phyloP scores from a whole-genome alignment of 2,329 filamentous ascomycete species.

The Fusarium duplospermum region DNA sequence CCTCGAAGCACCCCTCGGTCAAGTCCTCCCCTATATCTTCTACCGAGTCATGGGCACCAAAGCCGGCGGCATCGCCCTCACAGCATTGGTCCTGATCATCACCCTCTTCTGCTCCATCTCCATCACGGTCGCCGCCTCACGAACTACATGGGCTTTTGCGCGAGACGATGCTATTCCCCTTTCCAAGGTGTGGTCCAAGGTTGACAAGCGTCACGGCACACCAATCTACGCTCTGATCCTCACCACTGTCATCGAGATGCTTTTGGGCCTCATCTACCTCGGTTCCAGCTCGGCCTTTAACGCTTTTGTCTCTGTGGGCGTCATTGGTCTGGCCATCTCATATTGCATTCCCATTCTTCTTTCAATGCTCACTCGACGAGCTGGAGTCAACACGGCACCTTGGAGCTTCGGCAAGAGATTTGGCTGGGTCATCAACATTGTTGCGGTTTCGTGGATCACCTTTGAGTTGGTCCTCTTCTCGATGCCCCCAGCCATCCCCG shows the following conservation, averaged over 20 bases:
- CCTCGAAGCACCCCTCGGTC: constrained; percentile 75
- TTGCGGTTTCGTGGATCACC: constrained; percentile 75
- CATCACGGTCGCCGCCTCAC: constrained; percentile 77
- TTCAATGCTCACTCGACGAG: constrained; percentile 72
- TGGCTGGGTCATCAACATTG: constrained; percentile 74
- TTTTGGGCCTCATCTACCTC: constrained; percentile 83
- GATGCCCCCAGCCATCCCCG: constrained; percentile 74
- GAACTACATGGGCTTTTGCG: constrained; percentile 81
- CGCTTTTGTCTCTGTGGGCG: constrained; percentile 82
- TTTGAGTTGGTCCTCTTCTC: constrained; percentile 81
- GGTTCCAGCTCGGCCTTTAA: constrained; percentile 81
- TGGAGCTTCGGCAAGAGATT: constrained; percentile 74
- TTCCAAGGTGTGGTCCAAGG: constrained; percentile 72
- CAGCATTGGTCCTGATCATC: constrained; percentile 81
- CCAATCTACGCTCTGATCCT: constrained; percentile 77
- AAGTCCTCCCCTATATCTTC: constrained; percentile 81
- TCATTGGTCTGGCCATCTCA: constrained; percentile 79
- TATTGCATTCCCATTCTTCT: constrained; percentile 83
- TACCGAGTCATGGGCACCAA: constrained; percentile 79
- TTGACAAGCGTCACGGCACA: constrained; percentile 74
- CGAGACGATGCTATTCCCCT: constrained; percentile 80
- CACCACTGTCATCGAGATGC: constrained; percentile 74
- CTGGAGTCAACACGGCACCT: constrained; percentile 70
- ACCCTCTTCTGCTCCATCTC: constrained; percentile 81
- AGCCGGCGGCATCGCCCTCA: constrained; percentile 78